Evolutionary conservation across 768 basidiomycete species (phyloP).

Genomic region (Phaeotremella fagi): DNA sequence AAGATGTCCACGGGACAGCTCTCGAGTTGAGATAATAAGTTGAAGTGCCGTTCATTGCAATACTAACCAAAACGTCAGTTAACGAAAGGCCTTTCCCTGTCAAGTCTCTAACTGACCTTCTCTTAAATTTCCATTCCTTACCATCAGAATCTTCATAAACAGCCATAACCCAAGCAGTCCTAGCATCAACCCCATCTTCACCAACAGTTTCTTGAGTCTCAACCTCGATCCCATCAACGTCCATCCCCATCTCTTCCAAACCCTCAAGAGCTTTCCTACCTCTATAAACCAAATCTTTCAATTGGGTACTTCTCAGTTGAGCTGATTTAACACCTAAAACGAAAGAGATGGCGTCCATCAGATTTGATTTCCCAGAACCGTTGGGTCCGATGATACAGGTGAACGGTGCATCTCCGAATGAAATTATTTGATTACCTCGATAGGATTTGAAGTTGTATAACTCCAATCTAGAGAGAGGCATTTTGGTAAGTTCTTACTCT

Average conservation of each 20-base stretch:
- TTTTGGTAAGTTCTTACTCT: conserved; percentile 12
- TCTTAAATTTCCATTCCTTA: conserved; percentile 84
- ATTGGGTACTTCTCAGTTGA: conserved; percentile 83
- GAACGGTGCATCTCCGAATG: conserved; percentile 56
- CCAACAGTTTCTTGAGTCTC: conserved; percentile 55
- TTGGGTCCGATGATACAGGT: conserved; percentile 97
- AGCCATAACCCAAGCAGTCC: conserved; percentile 93
- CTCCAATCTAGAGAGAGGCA: conserved; percentile 57
- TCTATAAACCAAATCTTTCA: conserved; percentile 94
- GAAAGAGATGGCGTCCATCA: conserved; percentile 99
- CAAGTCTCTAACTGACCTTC: conserved; percentile 63
- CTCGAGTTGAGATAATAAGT: conserved; percentile 83
- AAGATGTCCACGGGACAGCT: conserved; percentile 76
- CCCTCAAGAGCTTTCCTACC: conserved; percentile 55
- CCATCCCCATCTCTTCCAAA: conserved; percentile 32
- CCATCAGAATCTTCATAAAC: conserved; percentile 71
- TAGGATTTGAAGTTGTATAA: conserved; percentile 97
- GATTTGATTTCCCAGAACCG: conserved; percentile 97
- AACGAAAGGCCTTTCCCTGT: conserved; percentile 2
- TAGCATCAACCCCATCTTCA: conserved; percentile 65
- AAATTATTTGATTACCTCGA: conserved; percentile 54
- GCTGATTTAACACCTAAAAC: conserved; percentile 94
- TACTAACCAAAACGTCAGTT: conserved; percentile 53
- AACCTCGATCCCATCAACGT: conserved; percentile 43
- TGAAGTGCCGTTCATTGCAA: conserved; percentile 77